Evolutionary conservation across 371 early-diverging fungal species (phyloP).

Genomic region (Circinella umbellata): DNA sequence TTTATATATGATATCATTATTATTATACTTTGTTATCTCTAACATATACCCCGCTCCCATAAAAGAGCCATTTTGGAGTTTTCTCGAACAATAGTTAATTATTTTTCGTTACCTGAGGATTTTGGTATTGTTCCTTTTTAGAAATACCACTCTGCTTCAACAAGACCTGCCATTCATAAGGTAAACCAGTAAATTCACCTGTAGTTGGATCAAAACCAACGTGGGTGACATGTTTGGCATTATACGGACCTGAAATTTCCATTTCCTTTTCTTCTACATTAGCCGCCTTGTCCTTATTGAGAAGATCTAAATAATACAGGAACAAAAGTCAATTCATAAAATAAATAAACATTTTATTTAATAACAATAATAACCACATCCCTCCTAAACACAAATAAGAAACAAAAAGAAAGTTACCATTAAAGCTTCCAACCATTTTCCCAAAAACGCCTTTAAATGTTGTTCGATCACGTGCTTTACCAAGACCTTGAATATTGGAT

Average conservation of each 20-base stretch:
- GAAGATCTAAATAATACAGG: constrained; percentile 47
- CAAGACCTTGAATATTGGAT: constrained; percentile 24
- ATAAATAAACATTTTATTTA: too few species aligned
- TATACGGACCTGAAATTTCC: constrained; percentile 95
- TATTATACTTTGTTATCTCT: too few species aligned
- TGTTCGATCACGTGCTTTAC: constrained; percentile 50
- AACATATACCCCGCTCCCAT: too few species aligned
- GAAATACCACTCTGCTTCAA: constrained; percentile 93
- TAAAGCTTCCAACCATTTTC: constrained; percentile 64
- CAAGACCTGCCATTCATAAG: constrained; percentile 92
- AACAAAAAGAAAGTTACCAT: constrained; percentile 41
- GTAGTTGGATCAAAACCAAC: constrained; percentile 91
- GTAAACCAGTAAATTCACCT: constrained; percentile 95
- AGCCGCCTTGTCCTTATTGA: constrained; percentile 55
- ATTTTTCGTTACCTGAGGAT: constrained; percentile 75
- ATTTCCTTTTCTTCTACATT: constrained; percentile 66
- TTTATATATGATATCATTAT: neutral
- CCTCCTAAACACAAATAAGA: neutral
- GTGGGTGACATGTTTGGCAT: constrained; percentile 95
- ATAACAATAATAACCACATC: too few species aligned
- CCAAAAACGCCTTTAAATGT: constrained; percentile 74
- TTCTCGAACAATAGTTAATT: too few species aligned
- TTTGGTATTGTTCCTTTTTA: constrained; percentile 91
- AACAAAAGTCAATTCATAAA: too few species aligned
- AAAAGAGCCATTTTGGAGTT: too few species aligned